phyloP scores from a whole-genome alignment of 441 rosid species.

The Eutrema salsugineum region DNA sequence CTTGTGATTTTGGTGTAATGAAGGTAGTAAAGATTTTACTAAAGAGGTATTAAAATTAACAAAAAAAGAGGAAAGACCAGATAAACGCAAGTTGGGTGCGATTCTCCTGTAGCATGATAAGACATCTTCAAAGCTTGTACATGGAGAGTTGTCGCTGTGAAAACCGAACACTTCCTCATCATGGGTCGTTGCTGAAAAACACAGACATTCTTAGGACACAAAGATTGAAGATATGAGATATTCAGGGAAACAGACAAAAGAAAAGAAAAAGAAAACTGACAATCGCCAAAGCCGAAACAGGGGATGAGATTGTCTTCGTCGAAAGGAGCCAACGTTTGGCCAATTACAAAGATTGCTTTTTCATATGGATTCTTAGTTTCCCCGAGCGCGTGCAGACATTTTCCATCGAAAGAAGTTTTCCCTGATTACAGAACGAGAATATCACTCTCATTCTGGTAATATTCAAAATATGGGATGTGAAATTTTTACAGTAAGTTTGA shows the following conservation, averaged over 20 bases:
- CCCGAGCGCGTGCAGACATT: slow-evolving; percentile 66
- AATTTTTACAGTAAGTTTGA: background rate
- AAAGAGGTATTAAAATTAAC: background rate
- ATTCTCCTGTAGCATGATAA: slow-evolving; percentile 64
- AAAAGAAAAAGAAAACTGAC: background rate
- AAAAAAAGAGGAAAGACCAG: slow-evolving; percentile 48
- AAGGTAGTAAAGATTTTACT: background rate
- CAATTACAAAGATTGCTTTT: slow-evolving; percentile 72
- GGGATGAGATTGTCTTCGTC: slow-evolving; percentile 89
- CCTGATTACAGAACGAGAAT: slow-evolving; percentile 19
- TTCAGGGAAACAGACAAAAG: background rate
- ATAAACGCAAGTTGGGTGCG: slow-evolving; percentile 55
- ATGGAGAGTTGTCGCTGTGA: slow-evolving; percentile 66
- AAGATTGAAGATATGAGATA: background rate
- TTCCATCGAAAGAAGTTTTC: slow-evolving; percentile 52
- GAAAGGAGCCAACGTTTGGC: slow-evolving; percentile 79
- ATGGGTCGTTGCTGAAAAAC: slow-evolving; percentile 61
- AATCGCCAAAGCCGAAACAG: slow-evolving; percentile 86
- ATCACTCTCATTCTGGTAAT: background rate
- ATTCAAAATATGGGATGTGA: background rate
- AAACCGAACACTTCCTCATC: slow-evolving; percentile 77
- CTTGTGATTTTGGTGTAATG: background rate
- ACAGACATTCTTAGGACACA: background rate
- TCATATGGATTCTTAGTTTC: slow-evolving; percentile 71
- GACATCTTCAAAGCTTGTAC: slow-evolving; percentile 88